Evolutionary conservation across 257 asterid genomes (phyloP).

Genomic region (Solanum sparsipilum): DNA sequence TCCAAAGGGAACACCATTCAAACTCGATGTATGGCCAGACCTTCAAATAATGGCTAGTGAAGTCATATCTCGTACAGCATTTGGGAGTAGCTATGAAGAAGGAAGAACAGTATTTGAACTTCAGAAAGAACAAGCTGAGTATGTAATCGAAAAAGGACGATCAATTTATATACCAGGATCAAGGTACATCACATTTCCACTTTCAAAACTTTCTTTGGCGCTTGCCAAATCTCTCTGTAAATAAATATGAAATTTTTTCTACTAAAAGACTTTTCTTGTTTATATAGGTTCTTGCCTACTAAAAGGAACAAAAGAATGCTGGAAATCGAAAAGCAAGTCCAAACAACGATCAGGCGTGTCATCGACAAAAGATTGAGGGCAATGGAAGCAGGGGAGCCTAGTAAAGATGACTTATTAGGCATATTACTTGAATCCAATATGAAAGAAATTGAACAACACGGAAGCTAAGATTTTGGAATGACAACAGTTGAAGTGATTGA

Average conservation of each 20-base stretch:
- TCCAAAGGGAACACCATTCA: slow-evolving; percentile 2
- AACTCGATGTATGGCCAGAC: slow-evolving; percentile 37
- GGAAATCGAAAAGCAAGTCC: background rate
- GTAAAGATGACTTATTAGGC: too few relatives aligned
- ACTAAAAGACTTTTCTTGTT: too few relatives aligned
- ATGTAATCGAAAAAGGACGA: background rate
- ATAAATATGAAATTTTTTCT: too few relatives aligned
- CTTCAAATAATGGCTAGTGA: slow-evolving; percentile 18
- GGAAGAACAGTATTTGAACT: slow-evolving; percentile 34
- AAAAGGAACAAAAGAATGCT: slow-evolving; percentile 17
- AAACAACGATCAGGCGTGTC: background rate
- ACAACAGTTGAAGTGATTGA: too few relatives aligned
- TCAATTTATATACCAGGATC: slow-evolving; percentile 28
- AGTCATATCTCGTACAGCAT: slow-evolving; percentile 35
- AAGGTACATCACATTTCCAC: slow-evolving; percentile 12
- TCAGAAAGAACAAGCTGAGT: slow-evolving; percentile 26
- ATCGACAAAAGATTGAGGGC: too few relatives aligned
- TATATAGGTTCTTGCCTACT: slow-evolving; percentile 23
- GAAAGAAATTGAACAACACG: too few relatives aligned
- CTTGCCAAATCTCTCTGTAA: too few relatives aligned
- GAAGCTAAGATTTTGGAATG: too few relatives aligned
- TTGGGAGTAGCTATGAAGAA: slow-evolving; percentile 37
- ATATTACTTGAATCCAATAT: too few relatives aligned
- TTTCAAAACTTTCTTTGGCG: background rate
- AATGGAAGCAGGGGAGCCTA: too few relatives aligned